Evolutionary conservation across 148 eudicot species (phyloP), one percentile per base, ranked within the genome.

Genomic region (Heliosperma pusillum): DNA sequence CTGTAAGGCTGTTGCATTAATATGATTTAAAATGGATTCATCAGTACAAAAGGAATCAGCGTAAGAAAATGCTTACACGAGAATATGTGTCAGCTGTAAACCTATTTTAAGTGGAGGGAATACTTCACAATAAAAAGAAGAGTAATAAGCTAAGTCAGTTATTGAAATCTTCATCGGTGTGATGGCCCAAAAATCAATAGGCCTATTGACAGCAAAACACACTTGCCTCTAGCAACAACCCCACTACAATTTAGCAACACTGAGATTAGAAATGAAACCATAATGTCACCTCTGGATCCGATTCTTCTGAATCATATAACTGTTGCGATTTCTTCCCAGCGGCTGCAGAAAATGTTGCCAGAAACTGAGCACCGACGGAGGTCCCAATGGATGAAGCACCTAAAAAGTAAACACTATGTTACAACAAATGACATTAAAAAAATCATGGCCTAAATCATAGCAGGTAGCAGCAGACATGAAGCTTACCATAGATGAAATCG

Each of bases 271-370:
- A 2, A 62, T 40, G 63, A 74, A 45, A 29, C 11, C 36, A 36
- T 27, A 40, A 42, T 29, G 16, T 85, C 77, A 93, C 98, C 83
- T 93, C 91, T 59, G 98, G 98, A 78, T 93, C 97, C 22, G 98
- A 93, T 81, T 93, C 97, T 71, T 93, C 86, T 22, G 98, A 93
- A 73, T 91, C 98, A 59, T 80, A 79, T 63, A 72, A 74, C 67
- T 82, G 82, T 45, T 76, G 74, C 20, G 91, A 84, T 82, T 75
- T 83, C 83, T 91, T 93, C 57, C 98, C 97, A 81, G 88, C 84
- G 61, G 95, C 95, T 71, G 98, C 90, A 56, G 97, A 87, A 84
- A 93, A 93, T 67, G 93, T 89, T 84, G 98, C 93, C 65, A 91
- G 58, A 81, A 93, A 93, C 26, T 82, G 87, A 79, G 98, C 87